Percentiles rank a stretch among this genome's conserved stretches.
phyloP scores from a whole-genome alignment of 106 monocot species.

The Posidonia australis region DNA sequence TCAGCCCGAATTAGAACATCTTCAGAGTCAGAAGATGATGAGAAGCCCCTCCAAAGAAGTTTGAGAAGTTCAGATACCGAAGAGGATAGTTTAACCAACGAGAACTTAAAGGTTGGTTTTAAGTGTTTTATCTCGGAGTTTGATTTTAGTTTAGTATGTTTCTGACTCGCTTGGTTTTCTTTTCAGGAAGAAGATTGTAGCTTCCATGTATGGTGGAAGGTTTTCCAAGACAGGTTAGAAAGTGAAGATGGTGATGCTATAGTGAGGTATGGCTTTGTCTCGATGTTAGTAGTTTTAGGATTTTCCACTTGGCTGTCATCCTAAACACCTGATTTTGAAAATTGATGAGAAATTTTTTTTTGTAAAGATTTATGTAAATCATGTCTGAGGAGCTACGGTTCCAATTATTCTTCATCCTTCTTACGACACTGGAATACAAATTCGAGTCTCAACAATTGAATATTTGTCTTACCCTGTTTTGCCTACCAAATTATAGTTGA shows the following conservation, averaged over 20 bases:
- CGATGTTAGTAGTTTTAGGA: slow-evolving; percentile 53
- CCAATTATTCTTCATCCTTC: no score
- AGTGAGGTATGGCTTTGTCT: slow-evolving; percentile 46
- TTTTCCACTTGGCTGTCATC: slow-evolving; percentile 43
- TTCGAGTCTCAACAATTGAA: no score
- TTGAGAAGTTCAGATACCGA: slow-evolving; percentile 16
- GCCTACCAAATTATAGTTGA: no score
- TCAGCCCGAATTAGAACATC: slow-evolving; percentile 8
- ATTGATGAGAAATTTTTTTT: neutral
- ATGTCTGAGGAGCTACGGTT: neutral
- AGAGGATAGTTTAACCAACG: neutral
- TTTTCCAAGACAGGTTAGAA: slow-evolving; percentile 29
- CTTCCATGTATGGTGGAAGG: slow-evolving; percentile 41
- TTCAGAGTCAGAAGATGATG: slow-evolving; percentile 1
- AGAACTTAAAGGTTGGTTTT: slow-evolving; percentile 28
- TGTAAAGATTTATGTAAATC: neutral
- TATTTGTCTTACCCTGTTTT: no score
- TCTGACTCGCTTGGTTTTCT: neutral
- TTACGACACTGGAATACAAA: no score
- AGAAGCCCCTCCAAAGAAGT: neutral
- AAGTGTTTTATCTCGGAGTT: neutral
- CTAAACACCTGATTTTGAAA: neutral
- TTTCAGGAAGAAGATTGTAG: slow-evolving; percentile 26
- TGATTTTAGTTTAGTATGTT: no score
- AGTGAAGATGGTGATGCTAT: slow-evolving; percentile 36